phyloP scores from a whole-genome alignment of 495 filamentous ascomycete genomes.

The Chaetomium fimeti region DNA sequence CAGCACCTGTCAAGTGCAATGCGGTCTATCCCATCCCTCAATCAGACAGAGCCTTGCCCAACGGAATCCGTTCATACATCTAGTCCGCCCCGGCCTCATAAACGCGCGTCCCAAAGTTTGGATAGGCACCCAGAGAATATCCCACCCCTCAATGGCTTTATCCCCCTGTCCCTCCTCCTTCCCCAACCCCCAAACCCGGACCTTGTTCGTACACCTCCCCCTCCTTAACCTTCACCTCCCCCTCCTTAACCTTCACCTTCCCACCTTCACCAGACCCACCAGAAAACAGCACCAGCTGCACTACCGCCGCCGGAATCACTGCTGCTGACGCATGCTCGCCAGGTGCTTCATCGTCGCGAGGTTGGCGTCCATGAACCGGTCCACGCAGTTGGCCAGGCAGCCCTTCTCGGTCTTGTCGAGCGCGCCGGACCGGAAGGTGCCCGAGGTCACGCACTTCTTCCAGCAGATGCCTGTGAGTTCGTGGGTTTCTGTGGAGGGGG shows the following conservation, averaged over 20 bases:
- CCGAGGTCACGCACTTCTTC: slow-evolving; percentile 73
- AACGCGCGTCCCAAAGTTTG: not conserved
- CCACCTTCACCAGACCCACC: not conserved
- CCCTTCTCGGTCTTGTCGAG: slow-evolving; percentile 73
- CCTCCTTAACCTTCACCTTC: not conserved
- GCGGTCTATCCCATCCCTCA: not conserved
- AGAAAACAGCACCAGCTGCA: too few relatives aligned
- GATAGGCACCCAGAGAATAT: not conserved
- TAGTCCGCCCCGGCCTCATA: not conserved
- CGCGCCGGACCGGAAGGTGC: slow-evolving; percentile 60
- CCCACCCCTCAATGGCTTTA: not conserved
- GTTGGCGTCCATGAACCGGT: slow-evolving; percentile 89
- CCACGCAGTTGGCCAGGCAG: slow-evolving; percentile 88
- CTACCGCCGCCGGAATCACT: not conserved
- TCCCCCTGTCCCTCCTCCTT: too few relatives aligned
- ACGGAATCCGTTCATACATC: not conserved
- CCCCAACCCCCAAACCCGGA: too few relatives aligned
- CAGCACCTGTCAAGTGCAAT: not conserved
- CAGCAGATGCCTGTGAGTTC: slow-evolving; percentile 84
- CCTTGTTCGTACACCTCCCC: not conserved
- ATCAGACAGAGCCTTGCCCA: not conserved
- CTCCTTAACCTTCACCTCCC: not conserved
- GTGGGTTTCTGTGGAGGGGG: slow-evolving; percentile 63
- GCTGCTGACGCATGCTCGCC: slow-evolving; percentile 45
- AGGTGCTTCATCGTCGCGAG: slow-evolving; percentile 76